phyloP scores from a whole-genome alignment of 257 asterid genomes.

The Phtheirospermum japonicum region DNA sequence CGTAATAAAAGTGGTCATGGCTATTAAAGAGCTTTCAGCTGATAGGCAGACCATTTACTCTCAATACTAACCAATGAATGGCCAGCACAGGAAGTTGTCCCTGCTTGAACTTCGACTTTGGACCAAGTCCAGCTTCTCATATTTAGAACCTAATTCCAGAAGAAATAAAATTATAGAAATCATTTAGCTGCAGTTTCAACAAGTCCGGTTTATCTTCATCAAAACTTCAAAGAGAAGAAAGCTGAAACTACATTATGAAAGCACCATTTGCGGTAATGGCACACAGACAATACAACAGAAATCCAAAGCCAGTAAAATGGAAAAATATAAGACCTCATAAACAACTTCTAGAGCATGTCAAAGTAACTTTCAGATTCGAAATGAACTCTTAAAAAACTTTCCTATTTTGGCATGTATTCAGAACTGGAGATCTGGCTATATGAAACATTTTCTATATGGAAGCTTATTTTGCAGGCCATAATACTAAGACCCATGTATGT shows the following conservation, averaged over 20 bases:
- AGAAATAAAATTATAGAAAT: constrained; percentile 22
- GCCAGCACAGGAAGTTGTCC: constrained; percentile 74
- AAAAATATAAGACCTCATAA: constrained; percentile 17
- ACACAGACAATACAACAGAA: constrained; percentile 8
- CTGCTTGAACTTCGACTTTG: constrained; percentile 63
- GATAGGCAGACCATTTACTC: constrained; percentile 25
- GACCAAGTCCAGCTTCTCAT: constrained; percentile 93
- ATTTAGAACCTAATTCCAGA: constrained; percentile 57
- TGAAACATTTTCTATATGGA: not conserved
- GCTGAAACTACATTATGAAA: constrained; percentile 21
- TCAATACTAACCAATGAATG: constrained; percentile 80
- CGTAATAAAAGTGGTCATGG: constrained; percentile 11
- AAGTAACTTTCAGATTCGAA: constrained; percentile 4
- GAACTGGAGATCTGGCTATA: constrained; percentile 13
- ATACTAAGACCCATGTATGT: constrained; percentile 8
- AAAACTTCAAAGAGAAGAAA: constrained; percentile 18
- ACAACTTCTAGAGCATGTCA: constrained; percentile 15
- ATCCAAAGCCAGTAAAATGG: constrained; percentile 11
- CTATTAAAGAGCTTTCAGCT: constrained; percentile 13
- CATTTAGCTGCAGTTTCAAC: too few species aligned
- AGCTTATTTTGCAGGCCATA: constrained; percentile 25
- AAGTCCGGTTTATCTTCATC: too few species aligned
- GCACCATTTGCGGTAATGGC: not conserved
- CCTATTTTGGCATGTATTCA: constrained; percentile 10
- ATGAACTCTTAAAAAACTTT: constrained; percentile 1